A percentile compares a stretch with the other conserved stretches of the same genome.
Conservation (phyloP, 164 flowering plant species). For the Annona cherimola region DNA sequence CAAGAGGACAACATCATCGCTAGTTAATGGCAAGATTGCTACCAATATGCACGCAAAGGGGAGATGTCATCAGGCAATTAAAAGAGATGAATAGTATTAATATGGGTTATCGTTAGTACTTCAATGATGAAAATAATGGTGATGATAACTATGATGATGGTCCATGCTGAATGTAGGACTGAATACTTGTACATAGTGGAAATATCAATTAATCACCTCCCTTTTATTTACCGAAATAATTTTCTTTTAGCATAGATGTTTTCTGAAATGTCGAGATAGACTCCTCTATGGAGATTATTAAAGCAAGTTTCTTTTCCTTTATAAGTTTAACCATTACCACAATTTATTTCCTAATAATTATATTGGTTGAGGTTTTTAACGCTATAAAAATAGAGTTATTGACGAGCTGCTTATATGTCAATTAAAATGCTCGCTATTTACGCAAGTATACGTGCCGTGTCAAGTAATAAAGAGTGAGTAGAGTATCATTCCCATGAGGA, state of each 20-base stretch:
- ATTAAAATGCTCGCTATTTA: too few species aligned
- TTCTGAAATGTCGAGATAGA: background rate
- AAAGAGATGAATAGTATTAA: conserved; percentile 24
- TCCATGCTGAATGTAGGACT: background rate
- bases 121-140: conserved; percentile 31
- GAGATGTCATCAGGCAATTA: conserved; percentile 6
- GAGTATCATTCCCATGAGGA: too few species aligned
- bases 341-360: background rate
- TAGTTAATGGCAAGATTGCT: conserved; percentile 11
- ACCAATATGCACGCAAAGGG: conserved; percentile 17
- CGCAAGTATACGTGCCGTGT: too few species aligned
- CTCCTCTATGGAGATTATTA: background rate
- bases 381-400: too few species aligned
- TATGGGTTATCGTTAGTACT: conserved; percentile 22
- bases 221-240: background rate
- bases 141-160: conserved; percentile 15
- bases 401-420: too few species aligned
- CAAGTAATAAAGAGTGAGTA: too few species aligned
- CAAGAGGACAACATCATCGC: conserved; percentile 28
- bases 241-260: background rate
- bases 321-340: background rate
- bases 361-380: too few species aligned
- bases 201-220: background rate
- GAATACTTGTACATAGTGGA: background rate
- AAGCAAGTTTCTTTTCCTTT: background rate